These are phyloP conservation scores for Usnea hakonensis DNA, from an alignment of 495 filamentous ascomycete species.

Conservation along the genomic window DNA sequence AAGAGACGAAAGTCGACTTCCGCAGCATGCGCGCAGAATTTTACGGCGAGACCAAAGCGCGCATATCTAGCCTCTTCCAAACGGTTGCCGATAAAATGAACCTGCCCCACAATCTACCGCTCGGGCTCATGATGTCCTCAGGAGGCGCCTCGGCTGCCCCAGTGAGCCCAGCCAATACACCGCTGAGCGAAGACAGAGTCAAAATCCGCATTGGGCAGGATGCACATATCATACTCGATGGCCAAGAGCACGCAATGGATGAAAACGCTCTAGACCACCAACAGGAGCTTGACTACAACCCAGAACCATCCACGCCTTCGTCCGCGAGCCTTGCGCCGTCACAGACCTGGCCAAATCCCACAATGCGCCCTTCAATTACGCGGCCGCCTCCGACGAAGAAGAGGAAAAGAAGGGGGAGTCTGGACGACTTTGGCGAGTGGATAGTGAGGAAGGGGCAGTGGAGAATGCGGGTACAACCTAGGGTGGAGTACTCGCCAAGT, in stretches of 20 bases:
- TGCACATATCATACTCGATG: constrained; percentile 67
- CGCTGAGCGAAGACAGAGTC: constrained; percentile 62
- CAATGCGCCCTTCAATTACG: constrained; percentile 1
- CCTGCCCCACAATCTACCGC: constrained; percentile 54
- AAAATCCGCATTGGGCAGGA: constrained; percentile 59
- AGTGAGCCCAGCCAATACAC: constrained; percentile 61
- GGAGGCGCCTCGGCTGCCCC: constrained; percentile 42
- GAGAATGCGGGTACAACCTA: constrained; percentile 60
- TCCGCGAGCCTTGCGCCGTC: neutral
- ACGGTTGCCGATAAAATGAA: constrained; percentile 76
- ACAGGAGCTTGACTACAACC: constrained; percentile 3
- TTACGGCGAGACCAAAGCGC: constrained; percentile 54
- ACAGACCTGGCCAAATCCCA: constrained; percentile 4
- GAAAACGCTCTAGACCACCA: constrained; percentile 12
- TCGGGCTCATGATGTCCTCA: constrained; percentile 58
- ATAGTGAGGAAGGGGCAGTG: constrained; percentile 73
- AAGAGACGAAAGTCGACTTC: constrained; percentile 58
- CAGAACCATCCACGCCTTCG: neutral
- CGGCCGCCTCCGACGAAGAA: constrained; percentile 36
- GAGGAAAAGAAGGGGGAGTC: constrained; percentile 39
- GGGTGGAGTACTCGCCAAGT: constrained; percentile 10
- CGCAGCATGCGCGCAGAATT: constrained; percentile 58
- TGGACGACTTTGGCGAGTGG: constrained; percentile 48
- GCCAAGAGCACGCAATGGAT: constrained; percentile 35
- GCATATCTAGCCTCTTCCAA: constrained; percentile 66